Conservation (phyloP, 176 grass and related monocot species). For the Carex littledalei region DNA sequence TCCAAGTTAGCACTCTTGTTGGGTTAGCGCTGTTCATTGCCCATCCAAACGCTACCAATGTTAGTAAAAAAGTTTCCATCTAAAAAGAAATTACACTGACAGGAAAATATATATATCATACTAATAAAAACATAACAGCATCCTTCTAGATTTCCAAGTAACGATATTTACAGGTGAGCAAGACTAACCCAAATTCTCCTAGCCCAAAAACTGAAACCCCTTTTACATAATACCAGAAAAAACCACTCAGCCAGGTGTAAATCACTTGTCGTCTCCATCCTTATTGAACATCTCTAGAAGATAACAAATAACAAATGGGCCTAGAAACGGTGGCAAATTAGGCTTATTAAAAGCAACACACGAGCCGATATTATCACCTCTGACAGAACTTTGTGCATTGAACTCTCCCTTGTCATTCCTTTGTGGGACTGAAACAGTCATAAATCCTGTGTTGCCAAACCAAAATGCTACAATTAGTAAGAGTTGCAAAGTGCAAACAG, state of each 20-base stretch:
- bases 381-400: neutral
- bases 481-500: neutral
- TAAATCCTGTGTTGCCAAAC: slow-evolving; percentile 30
- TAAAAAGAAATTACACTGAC: neutral
- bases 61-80: neutral
- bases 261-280: slow-evolving; percentile 54
- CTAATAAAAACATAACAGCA: neutral
- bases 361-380: slow-evolving; percentile 37
- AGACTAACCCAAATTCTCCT: neutral
- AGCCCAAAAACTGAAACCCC: neutral
- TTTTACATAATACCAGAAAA: neutral
- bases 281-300: slow-evolving; percentile 40
- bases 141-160: neutral
- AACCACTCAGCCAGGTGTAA: neutral
- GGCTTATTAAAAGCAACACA: slow-evolving; percentile 52
- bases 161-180: neutral
- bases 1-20: too few species aligned
- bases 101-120: neutral
- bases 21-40: too few species aligned
- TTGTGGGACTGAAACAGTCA: slow-evolving; percentile 40
- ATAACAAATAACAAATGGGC: slow-evolving; percentile 36
- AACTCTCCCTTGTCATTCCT: slow-evolving; percentile 32
- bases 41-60: neutral
- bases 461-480: neutral
- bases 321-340: slow-evolving; percentile 56